Conservation (phyloP, 768 basidiomycete genomes). For the Amanita pallidorosea region DNA sequence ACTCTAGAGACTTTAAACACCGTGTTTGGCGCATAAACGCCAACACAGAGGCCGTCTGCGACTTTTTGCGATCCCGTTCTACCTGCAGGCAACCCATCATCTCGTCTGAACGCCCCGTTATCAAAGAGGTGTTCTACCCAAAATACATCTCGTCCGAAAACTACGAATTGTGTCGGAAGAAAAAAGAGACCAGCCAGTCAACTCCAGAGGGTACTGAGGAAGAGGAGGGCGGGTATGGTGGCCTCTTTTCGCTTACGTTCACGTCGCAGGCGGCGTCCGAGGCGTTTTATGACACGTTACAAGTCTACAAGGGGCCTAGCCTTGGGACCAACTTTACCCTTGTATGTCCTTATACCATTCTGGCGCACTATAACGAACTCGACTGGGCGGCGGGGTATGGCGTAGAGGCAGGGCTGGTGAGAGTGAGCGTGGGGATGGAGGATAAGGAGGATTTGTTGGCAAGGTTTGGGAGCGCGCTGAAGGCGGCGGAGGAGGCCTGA, state of each 20-base stretch:
- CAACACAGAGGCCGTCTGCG: slow-evolving; percentile 78
- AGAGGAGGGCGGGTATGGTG: slow-evolving; percentile 59
- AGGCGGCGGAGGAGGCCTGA: slow-evolving; percentile 47
- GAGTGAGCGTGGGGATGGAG: slow-evolving; percentile 91
- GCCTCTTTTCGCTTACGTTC: slow-evolving; percentile 84
- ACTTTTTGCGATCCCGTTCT: slow-evolving; percentile 58
- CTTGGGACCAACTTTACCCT: slow-evolving; percentile 95
- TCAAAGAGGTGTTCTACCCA: slow-evolving; percentile 87
- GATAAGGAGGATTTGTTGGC: slow-evolving; percentile 42
- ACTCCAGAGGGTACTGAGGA: background rate
- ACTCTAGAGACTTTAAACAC: slow-evolving; percentile 82
- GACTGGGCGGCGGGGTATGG: slow-evolving; percentile 88
- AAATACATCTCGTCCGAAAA: slow-evolving; percentile 64
- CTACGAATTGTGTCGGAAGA: slow-evolving; percentile 61
- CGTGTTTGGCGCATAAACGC: slow-evolving; percentile 70
- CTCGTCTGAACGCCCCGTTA: slow-evolving; percentile 21
- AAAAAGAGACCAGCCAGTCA: slow-evolving; percentile 12
- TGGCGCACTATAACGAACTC: slow-evolving; percentile 84
- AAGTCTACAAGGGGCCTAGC: slow-evolving; percentile 83
- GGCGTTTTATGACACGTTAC: slow-evolving; percentile 79
- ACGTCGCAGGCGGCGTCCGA: slow-evolving; percentile 51
- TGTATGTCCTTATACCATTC: slow-evolving; percentile 85
- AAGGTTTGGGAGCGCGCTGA: slow-evolving; percentile 55
- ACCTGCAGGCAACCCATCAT: slow-evolving; percentile 22
- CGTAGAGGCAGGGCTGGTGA: slow-evolving; percentile 74